Evolutionary conservation across 345 rosid species (phyloP).

Genomic region (Salix dunnii): DNA sequence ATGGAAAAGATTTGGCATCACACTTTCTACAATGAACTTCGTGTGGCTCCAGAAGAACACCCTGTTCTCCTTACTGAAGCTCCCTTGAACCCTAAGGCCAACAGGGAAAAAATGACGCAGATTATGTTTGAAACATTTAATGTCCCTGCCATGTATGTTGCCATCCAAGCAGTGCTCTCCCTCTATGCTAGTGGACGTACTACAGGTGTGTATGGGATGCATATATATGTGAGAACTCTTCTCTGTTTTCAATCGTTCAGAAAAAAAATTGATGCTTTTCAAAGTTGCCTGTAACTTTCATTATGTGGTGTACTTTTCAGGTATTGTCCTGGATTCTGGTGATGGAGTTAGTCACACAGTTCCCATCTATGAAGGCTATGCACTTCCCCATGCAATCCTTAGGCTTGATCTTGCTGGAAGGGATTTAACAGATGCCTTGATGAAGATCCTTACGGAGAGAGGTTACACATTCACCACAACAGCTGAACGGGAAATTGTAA

Average conservation of each 20-base stretch:
- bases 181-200: constrained; percentile 68
- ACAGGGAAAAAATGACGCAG: background rate
- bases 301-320: background rate
- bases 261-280: background rate
- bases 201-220: constrained; percentile 39
- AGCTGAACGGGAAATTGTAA: constrained; percentile 12
- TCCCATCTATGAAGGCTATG: constrained; percentile 34
- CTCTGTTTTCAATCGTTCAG: constrained; percentile 12
- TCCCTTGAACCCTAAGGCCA: background rate
- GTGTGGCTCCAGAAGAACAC: background rate
- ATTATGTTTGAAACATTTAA: background rate
- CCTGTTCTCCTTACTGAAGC: background rate
- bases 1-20: constrained; percentile 73
- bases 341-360: constrained; percentile 31
- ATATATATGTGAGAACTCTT: background rate
- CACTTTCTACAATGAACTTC: constrained; percentile 39
- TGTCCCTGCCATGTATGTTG: background rate
- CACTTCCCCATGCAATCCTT: constrained; percentile 66
- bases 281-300: background rate
- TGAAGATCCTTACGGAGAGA: constrained; percentile 53
- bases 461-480: constrained; percentile 41
- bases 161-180: constrained; percentile 33
- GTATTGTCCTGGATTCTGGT: constrained; percentile 43
- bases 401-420: constrained; percentile 64
- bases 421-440: constrained; percentile 57